Percentiles rank a stretch among this genome's conserved stretches.
Evolutionary conservation across 1,284 basidiomycete species (phyloP).

Genomic region (Cryptococcus hybrid): DNA sequence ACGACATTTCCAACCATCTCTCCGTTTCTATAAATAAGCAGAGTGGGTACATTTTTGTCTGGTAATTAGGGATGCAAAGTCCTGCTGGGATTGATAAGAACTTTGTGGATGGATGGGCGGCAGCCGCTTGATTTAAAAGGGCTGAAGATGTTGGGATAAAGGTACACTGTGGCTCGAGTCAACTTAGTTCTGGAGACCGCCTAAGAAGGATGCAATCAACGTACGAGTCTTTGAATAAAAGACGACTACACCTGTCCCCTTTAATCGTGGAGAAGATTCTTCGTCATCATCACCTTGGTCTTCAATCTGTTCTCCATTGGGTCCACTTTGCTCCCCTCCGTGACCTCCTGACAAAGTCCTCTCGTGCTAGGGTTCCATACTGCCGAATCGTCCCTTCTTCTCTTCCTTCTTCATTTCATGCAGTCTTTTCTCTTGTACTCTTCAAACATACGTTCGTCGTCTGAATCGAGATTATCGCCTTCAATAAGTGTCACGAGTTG

Average conservation of each 20-base stretch:
- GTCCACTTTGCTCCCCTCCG: constrained; percentile 77
- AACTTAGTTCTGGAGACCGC: background rate
- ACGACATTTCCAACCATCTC: constrained; percentile 83
- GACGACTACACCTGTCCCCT: constrained; percentile 58
- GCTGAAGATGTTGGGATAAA: constrained; percentile 70
- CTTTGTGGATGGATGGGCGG: constrained; percentile 83
- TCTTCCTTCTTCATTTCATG: constrained; percentile 63
- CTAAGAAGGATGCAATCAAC: too few relatives aligned
- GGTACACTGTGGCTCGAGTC: constrained; percentile 58
- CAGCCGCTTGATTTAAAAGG: constrained; percentile 73
- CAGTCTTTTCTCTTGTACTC: constrained; percentile 64
- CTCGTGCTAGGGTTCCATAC: constrained; percentile 86
- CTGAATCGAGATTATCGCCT: constrained; percentile 68
- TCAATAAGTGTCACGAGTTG: constrained; percentile 62
- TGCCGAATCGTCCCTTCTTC: constrained; percentile 72
- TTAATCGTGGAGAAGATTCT: constrained; percentile 27
- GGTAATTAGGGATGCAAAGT: constrained; percentile 95
- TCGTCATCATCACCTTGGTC: constrained; percentile 44
- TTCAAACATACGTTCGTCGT: constrained; percentile 73
- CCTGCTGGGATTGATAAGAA: constrained; percentile 94
- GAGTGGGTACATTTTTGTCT: constrained; percentile 84
- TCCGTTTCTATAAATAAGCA: constrained; percentile 89
- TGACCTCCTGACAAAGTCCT: constrained; percentile 96
- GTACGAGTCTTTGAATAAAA: constrained; percentile 21
- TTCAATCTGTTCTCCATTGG: constrained; percentile 57